Base-by-base conservation (phyloP, 2,329 filamentous ascomycete species). In the Paramyrothecium sp. region DNA sequence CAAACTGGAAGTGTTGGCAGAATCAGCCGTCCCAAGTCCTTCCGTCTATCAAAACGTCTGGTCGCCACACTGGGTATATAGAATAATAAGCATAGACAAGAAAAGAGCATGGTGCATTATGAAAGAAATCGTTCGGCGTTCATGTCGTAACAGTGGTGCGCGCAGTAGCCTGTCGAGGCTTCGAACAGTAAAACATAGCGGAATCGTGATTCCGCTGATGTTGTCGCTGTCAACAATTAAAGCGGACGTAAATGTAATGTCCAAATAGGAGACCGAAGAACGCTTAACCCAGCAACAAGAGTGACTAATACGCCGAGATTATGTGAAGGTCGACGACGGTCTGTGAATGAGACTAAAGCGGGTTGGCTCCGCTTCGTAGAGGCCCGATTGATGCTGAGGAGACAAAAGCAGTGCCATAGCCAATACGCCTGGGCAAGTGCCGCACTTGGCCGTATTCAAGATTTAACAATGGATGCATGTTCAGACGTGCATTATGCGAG, bases 361-460 rank as follows among this genome's bases (percentile, higher is more conserved):
- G n/a, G n/a, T n/a, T n/a, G n/a, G n/a, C n/a, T n/a, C n/a, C n/a
- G n/a, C n/a, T n/a, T n/a, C n/a, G n/a, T n/a, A n/a, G n/a, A n/a
- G n/a, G n/a, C n/a, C n/a, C n/a, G n/a, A n/a, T n/a, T n/a, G n/a
- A n/a, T n/a, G n/a, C n/a, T n/a, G n/a, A n/a, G n/a, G n/a, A n/a
- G n/a, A n/a, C n/a, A n/a, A n/a, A n/a, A n/a, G n/a, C n/a, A n/a
- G n/a, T n/a, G n/a, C n/a, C n/a, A n/a, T 67, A 70, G 67, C 71
- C 63, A 70, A 76, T 77, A 69, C 70, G 62, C 58, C 58, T 56
- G 61, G 54, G 57, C 54, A 54, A 57, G 58, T 54, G 59, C 53
- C 61, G 61, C 59, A 61, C 60, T 41, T 59, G 21, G 59, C 63
- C 63, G 56, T 69, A 66, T 67, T 63, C 61, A 69, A 67, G 54